Evolutionary conservation across 2,329 filamentous ascomycete species (phyloP), one percentile per base, ranked within the genome.

Genomic region (Parafenestella ontariensis): DNA sequence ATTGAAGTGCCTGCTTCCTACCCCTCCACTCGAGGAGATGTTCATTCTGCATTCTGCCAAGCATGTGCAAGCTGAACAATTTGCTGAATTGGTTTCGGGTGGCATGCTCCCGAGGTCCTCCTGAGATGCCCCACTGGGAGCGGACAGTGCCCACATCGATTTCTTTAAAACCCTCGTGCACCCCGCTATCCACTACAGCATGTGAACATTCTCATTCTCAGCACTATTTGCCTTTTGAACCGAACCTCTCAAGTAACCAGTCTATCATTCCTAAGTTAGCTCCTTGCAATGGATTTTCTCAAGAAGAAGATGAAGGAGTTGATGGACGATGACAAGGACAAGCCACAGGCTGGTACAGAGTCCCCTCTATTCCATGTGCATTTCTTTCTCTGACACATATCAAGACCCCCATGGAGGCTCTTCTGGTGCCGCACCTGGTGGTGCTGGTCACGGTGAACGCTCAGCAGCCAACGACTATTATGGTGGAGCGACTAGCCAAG

Each of bases 231-330:
- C 33, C 18, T 53, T 34, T 33, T 21, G 39, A 24, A 33, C 36
- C 6, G 29, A 18, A 21, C 11, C 24, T 39, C 20, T 17, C 17
- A 24, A 13, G 23, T 26, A 33, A 49, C 10, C 13, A 23, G 9
- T 36, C 41, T 28, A 23, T 18, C 28, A 29, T 43, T 56, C 26
- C 39, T 45, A 11, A 28, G 10, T 34, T 13, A 36, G 24, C 11
- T 41, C 23, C 23, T 44, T 47, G 51, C 7, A 39, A 79, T 80
- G 78, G 78, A 78, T 49, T 80, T 80, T 57, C 73, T 79, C 60
- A 79, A 78, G 66, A 79, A 80, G 57, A 74, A 79, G 59, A 79
- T 77, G 66, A 77, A 77, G 60, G 77, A 79, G 58, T 69, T 79
- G 56, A 67, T 78, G 51, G 74, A 77, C 48, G 74, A 77, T 55